Evolutionary conservation across 306 rosid species (phyloP), one percentile per base, ranked within the genome.

Genomic region (Benincasa hispida): DNA sequence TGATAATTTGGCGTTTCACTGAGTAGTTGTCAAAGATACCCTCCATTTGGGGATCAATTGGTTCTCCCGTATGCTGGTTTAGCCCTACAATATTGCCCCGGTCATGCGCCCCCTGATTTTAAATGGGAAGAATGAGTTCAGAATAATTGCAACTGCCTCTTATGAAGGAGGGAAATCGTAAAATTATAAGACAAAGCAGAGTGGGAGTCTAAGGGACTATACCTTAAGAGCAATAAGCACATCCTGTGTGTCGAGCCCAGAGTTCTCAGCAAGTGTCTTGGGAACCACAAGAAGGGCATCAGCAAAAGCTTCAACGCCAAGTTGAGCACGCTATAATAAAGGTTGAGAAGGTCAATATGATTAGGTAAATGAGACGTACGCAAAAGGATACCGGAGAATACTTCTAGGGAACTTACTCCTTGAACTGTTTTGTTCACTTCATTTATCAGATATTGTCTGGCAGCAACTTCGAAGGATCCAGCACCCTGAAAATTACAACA

Each of bases 261-360:
- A 89, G 84, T 94, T 94, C 83, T 91, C 98, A 63, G 97, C 95
- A 13, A 94, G 98, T 51, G 96, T 94, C 86, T 91, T 94, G 47
- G 98, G 98, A 72, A 94, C 86, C 87, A 89, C 98, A 67, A 94
- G 98, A 84, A 94, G 98, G 34, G 98, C 97, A 84, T 94, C 88
- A 7, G 98, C 97, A 85, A 94, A 94, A 47, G 97, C 98, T 87
- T 89, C 91, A 22, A 94, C 87, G 13, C 98, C 98, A 69, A 94
- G 97, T 89, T 94, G 98, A 21, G 98, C 95, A 42, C 98, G 92
- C 98, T 94, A 92, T 86, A 82, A 62, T 76, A 82, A 77, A 94
- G 89, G 61, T 83, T 70, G 76, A 24, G 51, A 77, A 81, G 18
- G 69, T 72, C 59, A 72, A 28, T 18, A 48, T 62, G 15, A 47